Conservation (phyloP, 768 basidiomycete species). For the Xerocomus potaroensis region DNA sequence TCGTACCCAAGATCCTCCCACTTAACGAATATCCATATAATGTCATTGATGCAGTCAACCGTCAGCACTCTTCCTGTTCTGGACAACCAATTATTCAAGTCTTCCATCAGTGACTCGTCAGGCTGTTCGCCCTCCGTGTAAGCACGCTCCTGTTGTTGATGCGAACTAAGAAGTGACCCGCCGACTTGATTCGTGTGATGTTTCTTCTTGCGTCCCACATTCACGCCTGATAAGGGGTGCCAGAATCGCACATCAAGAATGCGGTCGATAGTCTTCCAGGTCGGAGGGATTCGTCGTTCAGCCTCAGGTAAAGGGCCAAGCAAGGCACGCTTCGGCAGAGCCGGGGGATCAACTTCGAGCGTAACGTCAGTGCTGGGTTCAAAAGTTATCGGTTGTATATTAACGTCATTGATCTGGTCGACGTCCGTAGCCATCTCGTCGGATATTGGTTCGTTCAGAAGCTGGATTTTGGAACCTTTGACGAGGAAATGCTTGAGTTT, state of each 20-base stretch:
- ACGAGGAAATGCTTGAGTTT: constrained; percentile 77
- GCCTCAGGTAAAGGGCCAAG: constrained; percentile 60
- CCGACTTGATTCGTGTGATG: no score
- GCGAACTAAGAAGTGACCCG: no score
- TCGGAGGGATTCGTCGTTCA: constrained; percentile 62
- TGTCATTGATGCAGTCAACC: constrained; percentile 49
- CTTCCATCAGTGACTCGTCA: constrained; percentile 46
- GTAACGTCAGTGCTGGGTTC: constrained; percentile 39
- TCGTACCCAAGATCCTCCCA: constrained; percentile 95
- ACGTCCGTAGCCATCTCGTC: constrained; percentile 24
- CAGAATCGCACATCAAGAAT: constrained; percentile 77
- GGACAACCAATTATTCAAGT: constrained; percentile 50
- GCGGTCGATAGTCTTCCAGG: constrained; percentile 92
- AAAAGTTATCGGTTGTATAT: constrained; percentile 29
- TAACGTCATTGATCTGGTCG: constrained; percentile 22
- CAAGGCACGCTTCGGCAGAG: constrained; percentile 27
- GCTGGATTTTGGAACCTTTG: constrained; percentile 62
- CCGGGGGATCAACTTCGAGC: constrained; percentile 27
- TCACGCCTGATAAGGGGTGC: constrained; percentile 33
- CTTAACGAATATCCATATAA: constrained; percentile 85
- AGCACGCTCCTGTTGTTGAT: constrained; percentile 33
- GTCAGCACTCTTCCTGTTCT: constrained; percentile 40
- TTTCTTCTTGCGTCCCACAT: constrained; percentile 15
- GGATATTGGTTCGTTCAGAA: constrained; percentile 48
- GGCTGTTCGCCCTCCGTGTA: constrained; percentile 66